Base-by-base conservation (phyloP, 495 filamentous ascomycete genomes). In the Xylaria castorea region DNA sequence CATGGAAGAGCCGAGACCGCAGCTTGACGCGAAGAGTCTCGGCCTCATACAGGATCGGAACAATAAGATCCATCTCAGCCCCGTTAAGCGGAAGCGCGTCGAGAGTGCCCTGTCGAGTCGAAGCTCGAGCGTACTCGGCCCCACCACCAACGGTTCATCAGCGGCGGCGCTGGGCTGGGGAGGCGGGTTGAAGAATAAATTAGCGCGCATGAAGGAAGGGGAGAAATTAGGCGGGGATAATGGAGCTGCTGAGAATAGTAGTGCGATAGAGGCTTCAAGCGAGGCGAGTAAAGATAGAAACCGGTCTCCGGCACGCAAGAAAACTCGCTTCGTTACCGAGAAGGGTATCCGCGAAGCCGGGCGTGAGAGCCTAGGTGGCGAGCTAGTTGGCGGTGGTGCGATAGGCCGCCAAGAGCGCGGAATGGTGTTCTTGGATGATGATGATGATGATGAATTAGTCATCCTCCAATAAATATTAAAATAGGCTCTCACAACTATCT, bases 251-350 rank as follows among this genome's bases (percentile, higher is more conserved):
- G 74, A 81, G 67, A 78, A 78, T 16, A 68, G 57, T 55, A 61
- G 12, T 71, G 61, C 5, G 71, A 70, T 46, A 42, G 68, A 22
- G 22, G 46, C 20, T 16, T 48, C 40, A 20, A 38, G 27, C 36
- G 66, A 60, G 22, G 32, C 30, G 14, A 20, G 27, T 6, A 55
- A 74, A 75, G 64, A 72, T 70, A 34, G 60, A 20, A 74, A 76
- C 5, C 74, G 74, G 48, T 81, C 84, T 78, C 86, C 88, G 5
- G 85, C 88, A 16, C 84, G 85, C 75, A 95, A 96, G 81, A 96
- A 94, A 84, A 96, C 93, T 18, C 84, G 93, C 22, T 96, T 97
- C 76, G 88, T 94, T 50, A 95, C 90, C 40, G 87, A 89, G 34
- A 92, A 90, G 78, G 92, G 92, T 0, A 93, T 93, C 70, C 88